Evolutionary conservation across 352 stramenopile genomes (phyloP).

Genomic region (Pythium biforme): DNA sequence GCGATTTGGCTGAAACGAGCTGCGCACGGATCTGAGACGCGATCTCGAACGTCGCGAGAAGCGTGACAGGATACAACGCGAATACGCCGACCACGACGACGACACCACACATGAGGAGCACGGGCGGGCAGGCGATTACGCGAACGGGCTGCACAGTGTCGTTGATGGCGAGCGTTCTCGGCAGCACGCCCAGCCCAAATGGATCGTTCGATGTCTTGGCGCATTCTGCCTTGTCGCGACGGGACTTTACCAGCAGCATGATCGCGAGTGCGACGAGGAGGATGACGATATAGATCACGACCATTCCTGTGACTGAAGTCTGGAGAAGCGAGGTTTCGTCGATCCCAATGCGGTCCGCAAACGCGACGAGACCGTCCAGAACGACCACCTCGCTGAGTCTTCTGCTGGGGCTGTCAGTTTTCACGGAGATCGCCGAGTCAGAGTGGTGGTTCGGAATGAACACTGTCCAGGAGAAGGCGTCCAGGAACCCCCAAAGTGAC

Average conservation of each 20-base stretch:
- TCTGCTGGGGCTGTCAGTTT: neutral
- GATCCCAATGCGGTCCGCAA: slow-evolving; percentile 23
- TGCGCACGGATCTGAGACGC: slow-evolving; percentile 15
- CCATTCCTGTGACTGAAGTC: slow-evolving; percentile 15
- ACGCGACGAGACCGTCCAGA: slow-evolving; percentile 21
- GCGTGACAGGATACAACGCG: slow-evolving; percentile 21
- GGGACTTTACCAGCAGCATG: neutral
- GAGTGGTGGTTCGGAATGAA: slow-evolving; percentile 24
- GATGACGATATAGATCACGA: slow-evolving; percentile 16
- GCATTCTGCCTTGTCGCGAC: neutral
- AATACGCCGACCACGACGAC: slow-evolving; percentile 14
- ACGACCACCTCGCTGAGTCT: slow-evolving; percentile 15
- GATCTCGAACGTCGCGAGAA: slow-evolving; percentile 25
- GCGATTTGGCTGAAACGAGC: neutral
- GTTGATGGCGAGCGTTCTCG: neutral
- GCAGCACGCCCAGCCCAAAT: neutral
- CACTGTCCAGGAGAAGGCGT: slow-evolving; percentile 33
- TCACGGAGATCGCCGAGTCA: neutral
- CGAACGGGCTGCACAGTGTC: neutral
- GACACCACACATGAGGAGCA: neutral
- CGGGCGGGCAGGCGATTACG: neutral
- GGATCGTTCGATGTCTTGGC: neutral
- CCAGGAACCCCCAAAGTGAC: slow-evolving; percentile 25
- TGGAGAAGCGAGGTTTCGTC: slow-evolving; percentile 17
- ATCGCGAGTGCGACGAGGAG: slow-evolving; percentile 11